Base-by-base conservation (phyloP, 306 rosid genomes). In the Sesbania bispinosa region DNA sequence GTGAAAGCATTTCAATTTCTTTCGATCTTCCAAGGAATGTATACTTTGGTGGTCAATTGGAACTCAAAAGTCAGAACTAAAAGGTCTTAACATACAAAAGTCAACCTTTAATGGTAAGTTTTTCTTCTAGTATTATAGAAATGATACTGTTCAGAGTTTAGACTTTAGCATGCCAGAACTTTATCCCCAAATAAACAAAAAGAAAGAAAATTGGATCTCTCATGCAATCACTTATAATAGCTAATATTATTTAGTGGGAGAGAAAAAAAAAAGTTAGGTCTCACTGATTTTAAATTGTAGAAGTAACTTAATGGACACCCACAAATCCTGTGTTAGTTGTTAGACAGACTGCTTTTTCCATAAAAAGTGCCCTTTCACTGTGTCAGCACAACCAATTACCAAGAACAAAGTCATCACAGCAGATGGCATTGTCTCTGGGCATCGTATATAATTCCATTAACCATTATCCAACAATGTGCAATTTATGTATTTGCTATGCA, bases 231-330 rank as follows among this genome's bases (percentile, higher is more conserved):
- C 7, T 45, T 51, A 45, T 2, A 2, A 45, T 45, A 0, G 21
- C 10, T 23, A 30, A 15, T 30, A 30, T 10, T 16, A 30, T 32
- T n/a, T n/a, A 9, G 45, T 33, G 65, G 24, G 15, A 59, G 24
- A 15, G 9, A 16, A 27, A 52, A 45, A 15, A 8, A 46, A 45
- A 65, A 45, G 15, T 5, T 3, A 64, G n/a, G 27, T 11, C 9
- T 16, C 27, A 2, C 30, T 39, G 4, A 26, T 41, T 54, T 71
- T 41, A 57, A 27, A 58, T 43, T 18, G 36, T 57, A 20, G 20
- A 70, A 54, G 13, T 53, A 41, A 43, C 47, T 6, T 57, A 71
- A 45, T 71, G 76, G 76, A 58, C 24, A 20, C 36, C 77, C 77
- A 43, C 60, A 60, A 59, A 58, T 57, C 13, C 27, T n/a, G 33